Percentiles rank a stretch among this genome's conserved stretches.
Conservation (phyloP, 2,329 filamentous ascomycete species). For the Lachnum nothofagi region DNA sequence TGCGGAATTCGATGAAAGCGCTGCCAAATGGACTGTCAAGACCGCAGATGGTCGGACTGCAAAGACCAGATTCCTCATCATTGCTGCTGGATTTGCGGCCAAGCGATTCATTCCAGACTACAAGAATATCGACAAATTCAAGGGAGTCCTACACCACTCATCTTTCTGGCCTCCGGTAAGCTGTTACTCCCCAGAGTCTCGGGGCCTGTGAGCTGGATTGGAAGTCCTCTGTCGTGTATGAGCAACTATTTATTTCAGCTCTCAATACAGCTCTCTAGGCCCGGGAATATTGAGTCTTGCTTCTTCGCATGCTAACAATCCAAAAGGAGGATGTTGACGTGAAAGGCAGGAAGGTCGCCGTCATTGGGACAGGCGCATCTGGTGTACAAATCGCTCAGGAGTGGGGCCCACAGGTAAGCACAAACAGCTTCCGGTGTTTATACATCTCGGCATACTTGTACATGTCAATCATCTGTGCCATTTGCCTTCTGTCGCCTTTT, state of each 20-base stretch:
- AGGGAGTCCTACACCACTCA: slow-evolving; percentile 26
- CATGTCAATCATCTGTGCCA: too few relatives aligned
- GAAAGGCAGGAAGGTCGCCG: slow-evolving; percentile 46
- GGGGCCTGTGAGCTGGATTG: too few relatives aligned
- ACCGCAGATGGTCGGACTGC: slow-evolving; percentile 34
- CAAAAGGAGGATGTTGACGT: slow-evolving; percentile 41
- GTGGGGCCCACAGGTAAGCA: slow-evolving; percentile 24
- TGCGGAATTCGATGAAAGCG: slow-evolving; percentile 36
- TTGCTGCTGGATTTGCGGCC: slow-evolving; percentile 25
- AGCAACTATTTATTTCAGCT: too few relatives aligned
- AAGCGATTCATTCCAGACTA: slow-evolving; percentile 23
- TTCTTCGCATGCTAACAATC: slow-evolving; percentile 9
- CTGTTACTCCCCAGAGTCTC: too few relatives aligned
- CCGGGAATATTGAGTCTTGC: slow-evolving; percentile 1
- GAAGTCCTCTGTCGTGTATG: too few relatives aligned
- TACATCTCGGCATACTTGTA: too few relatives aligned
- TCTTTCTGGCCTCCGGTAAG: slow-evolving; percentile 13
- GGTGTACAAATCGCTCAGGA: slow-evolving; percentile 27
- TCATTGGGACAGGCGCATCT: slow-evolving; percentile 45
- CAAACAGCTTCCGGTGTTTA: too few relatives aligned
- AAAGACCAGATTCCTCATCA: slow-evolving; percentile 23
- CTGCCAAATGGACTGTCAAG: slow-evolving; percentile 37
- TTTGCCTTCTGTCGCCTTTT: too few relatives aligned
- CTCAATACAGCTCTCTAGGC: too few relatives aligned
- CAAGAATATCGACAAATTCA: slow-evolving; percentile 24